phyloP scores from a whole-genome alignment of 495 filamentous ascomycete species.

The Geoglossum glabrum region DNA sequence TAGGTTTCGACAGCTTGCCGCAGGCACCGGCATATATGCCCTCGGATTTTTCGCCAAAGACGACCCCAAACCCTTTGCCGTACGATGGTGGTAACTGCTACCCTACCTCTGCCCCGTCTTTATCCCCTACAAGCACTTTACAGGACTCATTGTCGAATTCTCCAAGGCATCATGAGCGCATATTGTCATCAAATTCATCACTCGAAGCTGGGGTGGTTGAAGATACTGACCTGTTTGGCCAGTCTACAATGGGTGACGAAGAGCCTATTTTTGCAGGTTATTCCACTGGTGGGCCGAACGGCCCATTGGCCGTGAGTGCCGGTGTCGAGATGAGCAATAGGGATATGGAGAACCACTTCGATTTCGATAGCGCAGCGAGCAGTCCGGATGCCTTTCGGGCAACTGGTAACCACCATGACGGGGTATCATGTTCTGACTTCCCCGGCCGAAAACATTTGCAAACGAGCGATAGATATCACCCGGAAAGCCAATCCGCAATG shows the following conservation, averaged over 20 bases:
- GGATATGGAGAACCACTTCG: constrained; percentile 43
- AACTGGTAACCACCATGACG: not conserved
- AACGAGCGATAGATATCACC: not conserved
- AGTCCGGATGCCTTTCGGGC: constrained; percentile 34
- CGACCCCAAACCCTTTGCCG: not conserved
- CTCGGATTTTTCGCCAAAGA: not conserved
- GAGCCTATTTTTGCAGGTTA: not conserved
- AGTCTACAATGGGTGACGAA: constrained; percentile 14
- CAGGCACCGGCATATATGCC: not conserved
- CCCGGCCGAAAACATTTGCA: not conserved
- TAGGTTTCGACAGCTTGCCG: constrained; percentile 1
- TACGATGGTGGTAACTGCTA: constrained; percentile 4
- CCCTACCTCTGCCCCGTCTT: constrained; percentile 14
- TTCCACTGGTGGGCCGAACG: constrained; percentile 11
- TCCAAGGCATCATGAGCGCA: constrained; percentile 23
- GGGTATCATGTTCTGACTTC: not conserved
- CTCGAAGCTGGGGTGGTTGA: constrained; percentile 14
- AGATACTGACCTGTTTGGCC: constrained; percentile 13
- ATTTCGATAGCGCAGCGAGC: constrained; percentile 49
- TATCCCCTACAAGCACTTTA: constrained; percentile 23
- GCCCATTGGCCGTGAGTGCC: constrained; percentile 12
- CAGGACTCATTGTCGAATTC: constrained; percentile 28
- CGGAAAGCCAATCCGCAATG: not conserved
- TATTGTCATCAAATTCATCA: constrained; percentile 26
- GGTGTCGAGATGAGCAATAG: constrained; percentile 36